Percentiles rank a stretch among this genome's conserved stretches.
Evolutionary conservation across 768 basidiomycete genomes (phyloP).

Genomic region (Boletales sp.): DNA sequence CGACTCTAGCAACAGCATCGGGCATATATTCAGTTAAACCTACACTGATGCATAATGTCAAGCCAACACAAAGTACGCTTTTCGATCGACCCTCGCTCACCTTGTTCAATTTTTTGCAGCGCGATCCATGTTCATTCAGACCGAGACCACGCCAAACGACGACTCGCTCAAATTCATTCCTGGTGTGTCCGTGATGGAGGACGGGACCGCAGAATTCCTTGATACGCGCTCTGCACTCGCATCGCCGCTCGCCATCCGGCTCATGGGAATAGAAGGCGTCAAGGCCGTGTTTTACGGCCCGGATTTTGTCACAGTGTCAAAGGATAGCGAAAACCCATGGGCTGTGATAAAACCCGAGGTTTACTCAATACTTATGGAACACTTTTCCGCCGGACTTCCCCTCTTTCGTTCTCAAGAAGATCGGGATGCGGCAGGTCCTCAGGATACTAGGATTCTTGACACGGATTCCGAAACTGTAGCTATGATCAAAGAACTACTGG

Average conservation of each 20-base stretch:
- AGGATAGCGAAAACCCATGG: conserved; percentile 84
- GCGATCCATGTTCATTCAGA: conserved; percentile 98
- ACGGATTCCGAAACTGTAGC: conserved; percentile 95
- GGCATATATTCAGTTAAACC: conserved; percentile 16
- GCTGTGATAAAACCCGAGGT: conserved; percentile 93
- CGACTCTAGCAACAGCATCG: conserved; percentile 34
- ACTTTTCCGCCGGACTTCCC: conserved; percentile 86
- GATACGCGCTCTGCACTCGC: conserved; percentile 79
- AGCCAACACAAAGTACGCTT: conserved; percentile 35
- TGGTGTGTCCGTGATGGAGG: conserved; percentile 81
- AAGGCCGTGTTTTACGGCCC: conserved; percentile 91
- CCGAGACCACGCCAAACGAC: conserved; percentile 94
- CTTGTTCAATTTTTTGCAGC: conserved; percentile 33
- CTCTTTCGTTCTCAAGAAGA: conserved; percentile 85
- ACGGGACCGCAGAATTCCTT: conserved; percentile 91
- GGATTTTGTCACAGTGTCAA: conserved; percentile 96
- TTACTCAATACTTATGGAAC: conserved; percentile 94
- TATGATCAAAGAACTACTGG: conserved; percentile 97
- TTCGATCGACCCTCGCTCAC: not conserved
- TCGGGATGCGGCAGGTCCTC: conserved; percentile 76
- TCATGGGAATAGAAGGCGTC: conserved; percentile 95
- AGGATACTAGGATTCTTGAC: conserved; percentile 91
- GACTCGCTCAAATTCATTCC: conserved; percentile 99
- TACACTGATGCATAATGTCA: not conserved
- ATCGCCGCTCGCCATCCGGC: conserved; percentile 92